Evolutionary conservation across 2,329 filamentous ascomycete genomes (phyloP).

Genomic region (Fusarium sp.): DNA sequence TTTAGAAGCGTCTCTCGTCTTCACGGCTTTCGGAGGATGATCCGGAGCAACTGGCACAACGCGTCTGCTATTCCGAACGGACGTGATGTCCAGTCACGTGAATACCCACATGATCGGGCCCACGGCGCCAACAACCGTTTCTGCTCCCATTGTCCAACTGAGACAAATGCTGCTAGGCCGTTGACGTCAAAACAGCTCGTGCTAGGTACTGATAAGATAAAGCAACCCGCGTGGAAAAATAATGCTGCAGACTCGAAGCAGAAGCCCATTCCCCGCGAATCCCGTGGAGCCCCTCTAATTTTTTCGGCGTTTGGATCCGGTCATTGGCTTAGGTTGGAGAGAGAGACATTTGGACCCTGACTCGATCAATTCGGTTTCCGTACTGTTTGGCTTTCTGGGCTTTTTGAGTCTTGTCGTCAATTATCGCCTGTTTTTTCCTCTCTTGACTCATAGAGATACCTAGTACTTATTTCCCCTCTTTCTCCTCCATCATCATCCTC

Average conservation of each 20-base stretch:
- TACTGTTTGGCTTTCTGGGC: not conserved
- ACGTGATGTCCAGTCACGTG: slow-evolving; percentile 21
- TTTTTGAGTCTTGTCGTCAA: not conserved
- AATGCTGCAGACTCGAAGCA: not conserved
- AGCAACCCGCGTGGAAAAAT: not conserved
- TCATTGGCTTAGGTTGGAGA: not conserved
- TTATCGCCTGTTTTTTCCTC: not conserved
- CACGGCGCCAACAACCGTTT: slow-evolving; percentile 7
- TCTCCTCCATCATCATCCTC: not conserved
- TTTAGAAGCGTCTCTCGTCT: not conserved
- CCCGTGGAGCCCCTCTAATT: slow-evolving; percentile 31
- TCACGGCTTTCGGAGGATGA: slow-evolving; percentile 24
- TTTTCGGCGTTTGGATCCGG: slow-evolving; percentile 41
- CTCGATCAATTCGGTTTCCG: slow-evolving; percentile 15
- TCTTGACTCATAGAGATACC: not conserved
- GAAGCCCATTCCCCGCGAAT: slow-evolving; percentile 14
- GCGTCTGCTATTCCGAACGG: slow-evolving; percentile 18
- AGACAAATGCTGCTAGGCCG: not conserved
- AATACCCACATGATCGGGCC: slow-evolving; percentile 5
- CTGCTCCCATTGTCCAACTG: not conserved
- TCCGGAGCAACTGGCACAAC: slow-evolving; percentile 11
- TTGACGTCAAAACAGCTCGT: slow-evolving; percentile 32
- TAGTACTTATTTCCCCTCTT: not conserved
- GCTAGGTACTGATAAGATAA: slow-evolving; percentile 30
- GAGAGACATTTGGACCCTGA: slow-evolving; percentile 28